Percentiles rank a stretch among this genome's conserved stretches.
phyloP scores from a whole-genome alignment of 179 eudicot species.

The Heliamphora pulchella region DNA sequence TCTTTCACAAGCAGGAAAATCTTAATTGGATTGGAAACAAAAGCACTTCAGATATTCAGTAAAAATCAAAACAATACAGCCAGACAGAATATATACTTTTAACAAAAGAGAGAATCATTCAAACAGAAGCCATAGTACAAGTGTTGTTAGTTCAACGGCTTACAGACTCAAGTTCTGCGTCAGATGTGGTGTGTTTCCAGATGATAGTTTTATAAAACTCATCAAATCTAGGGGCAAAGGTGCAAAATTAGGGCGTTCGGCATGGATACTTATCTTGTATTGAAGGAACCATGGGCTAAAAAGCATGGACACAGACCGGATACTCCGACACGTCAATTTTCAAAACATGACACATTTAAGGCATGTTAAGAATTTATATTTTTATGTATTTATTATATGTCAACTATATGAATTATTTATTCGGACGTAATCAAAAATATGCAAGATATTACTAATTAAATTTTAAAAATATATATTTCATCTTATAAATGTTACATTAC shows the following conservation, averaged over 20 bases:
- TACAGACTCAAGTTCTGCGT: neutral
- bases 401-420: no score
- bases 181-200: neutral
- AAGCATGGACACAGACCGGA: no score
- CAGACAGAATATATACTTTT: neutral
- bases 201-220: neutral
- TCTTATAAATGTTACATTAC: no score
- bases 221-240: neutral
- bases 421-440: no score
- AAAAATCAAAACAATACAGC: neutral
- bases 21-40: neutral
- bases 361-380: no score
- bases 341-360: neutral
- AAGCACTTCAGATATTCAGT: neutral
- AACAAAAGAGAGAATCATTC: neutral
- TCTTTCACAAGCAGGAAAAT: neutral
- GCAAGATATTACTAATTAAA: no score
- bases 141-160: neutral
- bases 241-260: neutral
- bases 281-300: neutral
- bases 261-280: neutral
- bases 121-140: neutral
- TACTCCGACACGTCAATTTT: neutral
- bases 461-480: no score
- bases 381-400: no score